Base-by-base conservation (phyloP, 2,329 filamentous ascomycete species). In the Monilinia fructigena region DNA sequence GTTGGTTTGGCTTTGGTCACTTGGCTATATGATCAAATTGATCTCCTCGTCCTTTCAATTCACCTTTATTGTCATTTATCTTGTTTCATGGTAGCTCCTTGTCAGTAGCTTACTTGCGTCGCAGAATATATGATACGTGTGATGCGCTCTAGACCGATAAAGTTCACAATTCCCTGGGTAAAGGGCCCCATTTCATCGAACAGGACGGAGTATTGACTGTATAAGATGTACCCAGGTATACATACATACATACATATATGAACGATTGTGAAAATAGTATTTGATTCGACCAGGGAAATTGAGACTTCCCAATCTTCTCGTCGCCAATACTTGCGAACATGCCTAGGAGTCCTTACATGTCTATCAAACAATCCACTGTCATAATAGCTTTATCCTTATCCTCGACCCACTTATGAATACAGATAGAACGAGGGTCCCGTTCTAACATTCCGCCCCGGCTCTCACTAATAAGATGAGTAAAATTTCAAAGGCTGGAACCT, bases 61-160 rank as follows among this genome's bases (percentile, higher is more conserved):
- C 23, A 70, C 71, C 69, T 68, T 71, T 71, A 68, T 67, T 66
- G 62, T 68, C 69, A 68, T 62, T 56, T 54, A 66, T 63, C 40
- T 55, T 31, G 71, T 73, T 72, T 74, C 72, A 72, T 68, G 68
- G 68, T 60, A 60, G 40, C 56, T 72, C 71, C 72, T 68, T 69
- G 72, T 72, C 71, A 45, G 67, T 69, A 67, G 68, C 63, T 66
- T 66, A 70, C 69, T 66, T 67, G 70, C 69, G 70, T 73, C 69
- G 69, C 72, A 73, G 72, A 68, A 70, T 72, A 73, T 74, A 74
- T 75, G 72, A 74, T 73, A 72, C 72, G 67, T 65, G 63, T 72
- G 73, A 74, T 73, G 72, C 72, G 68, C 68, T 28, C 72, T 71
- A 60, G 64, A 67, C 68, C 56, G 67, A 67, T 66, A 58, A 68